A percentile compares a stretch with the other conserved stretches of the same genome.
Evolutionary conservation across 106 monocot species (phyloP).

Genomic region (Alisma plantagoaquatica): DNA sequence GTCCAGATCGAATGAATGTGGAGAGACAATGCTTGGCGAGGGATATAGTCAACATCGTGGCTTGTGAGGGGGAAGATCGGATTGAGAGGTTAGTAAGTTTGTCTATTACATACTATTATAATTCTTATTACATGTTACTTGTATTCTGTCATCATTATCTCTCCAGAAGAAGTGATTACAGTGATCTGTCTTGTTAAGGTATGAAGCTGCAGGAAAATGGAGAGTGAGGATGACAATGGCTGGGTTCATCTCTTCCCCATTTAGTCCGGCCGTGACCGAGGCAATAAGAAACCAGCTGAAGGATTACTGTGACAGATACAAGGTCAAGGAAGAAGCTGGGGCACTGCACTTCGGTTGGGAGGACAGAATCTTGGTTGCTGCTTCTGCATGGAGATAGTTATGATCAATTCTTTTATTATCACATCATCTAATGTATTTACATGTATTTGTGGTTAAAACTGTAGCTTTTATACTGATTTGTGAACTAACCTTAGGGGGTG

Average conservation of each 20-base stretch:
- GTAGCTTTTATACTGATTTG: too few relatives aligned
- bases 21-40: constrained; percentile 93
- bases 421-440: too few relatives aligned
- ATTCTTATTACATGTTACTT: too few relatives aligned
- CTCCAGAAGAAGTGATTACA: too few relatives aligned
- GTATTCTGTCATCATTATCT: too few relatives aligned
- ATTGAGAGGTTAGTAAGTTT: too few relatives aligned
- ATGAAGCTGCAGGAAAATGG: constrained; percentile 94
- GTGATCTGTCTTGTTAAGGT: too few relatives aligned
- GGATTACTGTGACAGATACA: constrained; percentile 71
- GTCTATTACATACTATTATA: too few relatives aligned
- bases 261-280: constrained; percentile 73
- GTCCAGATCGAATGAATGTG: constrained; percentile 58
- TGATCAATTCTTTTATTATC: too few relatives aligned
- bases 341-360: constrained; percentile 88
- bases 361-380: constrained; percentile 74
- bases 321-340: constrained; percentile 69
- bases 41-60: constrained; percentile 88
- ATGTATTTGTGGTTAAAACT: too few relatives aligned
- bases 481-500: too few relatives aligned
- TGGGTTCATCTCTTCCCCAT: constrained; percentile 66
- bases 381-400: constrained; percentile 99
- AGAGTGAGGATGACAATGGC: constrained; percentile 75
- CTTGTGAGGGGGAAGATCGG: constrained; percentile 84
- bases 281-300: constrained; percentile 61